These are phyloP conservation scores for Puccinellia tenuiflora DNA, from an alignment of 176 grass and related monocot species.

Conservation along the genomic window DNA sequence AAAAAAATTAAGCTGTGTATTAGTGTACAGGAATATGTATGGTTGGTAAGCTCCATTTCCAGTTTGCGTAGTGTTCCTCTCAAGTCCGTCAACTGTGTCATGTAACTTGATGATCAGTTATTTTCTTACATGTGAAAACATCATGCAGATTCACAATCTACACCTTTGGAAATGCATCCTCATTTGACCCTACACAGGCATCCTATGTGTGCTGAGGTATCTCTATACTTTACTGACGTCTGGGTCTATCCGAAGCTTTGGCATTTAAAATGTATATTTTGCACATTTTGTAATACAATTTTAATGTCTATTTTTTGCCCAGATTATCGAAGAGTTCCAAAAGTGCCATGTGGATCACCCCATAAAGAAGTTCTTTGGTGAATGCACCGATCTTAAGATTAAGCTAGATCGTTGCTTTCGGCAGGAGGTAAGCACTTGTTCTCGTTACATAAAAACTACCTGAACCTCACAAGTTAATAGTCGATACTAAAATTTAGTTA, in stretches of 20 bases:
- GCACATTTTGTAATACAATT: background rate
- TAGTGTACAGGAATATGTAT: too few relatives aligned
- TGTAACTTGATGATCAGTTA: background rate
- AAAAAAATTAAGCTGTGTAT: background rate
- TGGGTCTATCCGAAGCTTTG: background rate
- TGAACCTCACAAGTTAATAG: background rate
- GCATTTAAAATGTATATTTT: background rate
- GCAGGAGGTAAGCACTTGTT: constrained; percentile 48
- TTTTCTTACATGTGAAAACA: background rate
- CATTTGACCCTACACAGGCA: constrained; percentile 74
- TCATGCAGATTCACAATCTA: constrained; percentile 5
- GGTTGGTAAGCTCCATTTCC: background rate
- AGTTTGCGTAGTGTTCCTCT: background rate
- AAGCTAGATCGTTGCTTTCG: constrained; percentile 81
- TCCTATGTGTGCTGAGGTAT: constrained; percentile 92
- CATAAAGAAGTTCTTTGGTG: constrained; percentile 72
- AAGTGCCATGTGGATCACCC: constrained; percentile 86
- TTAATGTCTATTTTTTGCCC: background rate
- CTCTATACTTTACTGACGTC: background rate
- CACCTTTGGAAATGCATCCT: constrained; percentile 62
- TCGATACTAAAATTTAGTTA: background rate
- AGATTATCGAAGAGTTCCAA: constrained; percentile 89
- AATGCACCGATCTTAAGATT: constrained; percentile 94
- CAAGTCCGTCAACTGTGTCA: background rate
- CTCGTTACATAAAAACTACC: background rate